Evolutionary conservation across 2,329 filamentous ascomycete genomes (phyloP).

Genomic region (Teratosphaeria epicoccoides): DNA sequence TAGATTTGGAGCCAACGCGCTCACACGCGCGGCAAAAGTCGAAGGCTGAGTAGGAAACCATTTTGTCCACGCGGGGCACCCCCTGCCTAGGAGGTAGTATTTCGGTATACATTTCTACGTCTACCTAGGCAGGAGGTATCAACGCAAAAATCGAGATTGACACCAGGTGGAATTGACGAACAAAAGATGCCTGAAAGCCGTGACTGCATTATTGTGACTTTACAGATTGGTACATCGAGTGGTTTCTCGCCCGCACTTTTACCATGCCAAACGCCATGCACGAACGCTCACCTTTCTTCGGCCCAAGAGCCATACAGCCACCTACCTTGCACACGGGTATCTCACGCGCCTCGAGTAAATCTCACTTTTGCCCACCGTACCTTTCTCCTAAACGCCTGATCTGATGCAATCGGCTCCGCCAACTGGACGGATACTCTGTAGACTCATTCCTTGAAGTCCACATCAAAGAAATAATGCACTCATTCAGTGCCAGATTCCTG

Average conservation of each 20-base stretch:
- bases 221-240: too few species aligned
- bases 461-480: slow-evolving; percentile 85
- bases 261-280: neutral
- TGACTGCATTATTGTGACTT: too few species aligned
- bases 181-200: too few species aligned
- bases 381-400: slow-evolving; percentile 73
- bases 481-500: slow-evolving; percentile 79
- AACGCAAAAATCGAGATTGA: too few species aligned
- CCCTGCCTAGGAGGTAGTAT: too few species aligned
- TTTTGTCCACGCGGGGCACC: neutral
- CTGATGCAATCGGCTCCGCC: slow-evolving; percentile 75
- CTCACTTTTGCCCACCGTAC: slow-evolving; percentile 8
- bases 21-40: neutral
- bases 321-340: slow-evolving; percentile 2
- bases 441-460: slow-evolving; percentile 57
- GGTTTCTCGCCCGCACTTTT: neutral
- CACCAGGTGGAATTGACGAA: too few species aligned
- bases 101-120: too few species aligned
- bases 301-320: neutral
- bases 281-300: neutral
- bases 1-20: neutral
- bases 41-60: neutral
- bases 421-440: slow-evolving; percentile 67
- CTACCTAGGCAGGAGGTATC: too few species aligned
- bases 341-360: neutral